Evolutionary conservation across 2,329 filamentous ascomycete genomes (phyloP).

Genomic region (Hymenoscyphus repandus): DNA sequence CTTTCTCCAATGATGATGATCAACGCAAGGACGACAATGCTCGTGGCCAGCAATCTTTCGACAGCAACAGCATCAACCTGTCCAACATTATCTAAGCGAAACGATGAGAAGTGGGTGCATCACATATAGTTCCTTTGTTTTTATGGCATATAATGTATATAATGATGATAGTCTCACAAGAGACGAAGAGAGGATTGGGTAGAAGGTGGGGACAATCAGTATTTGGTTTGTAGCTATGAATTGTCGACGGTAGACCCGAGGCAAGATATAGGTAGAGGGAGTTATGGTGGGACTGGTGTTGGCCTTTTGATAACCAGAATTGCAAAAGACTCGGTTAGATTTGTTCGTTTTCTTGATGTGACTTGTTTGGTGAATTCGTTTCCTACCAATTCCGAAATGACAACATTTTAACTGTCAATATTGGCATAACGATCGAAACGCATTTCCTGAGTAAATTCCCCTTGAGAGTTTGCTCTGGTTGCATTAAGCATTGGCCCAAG

Average conservation of each 20-base stretch:
- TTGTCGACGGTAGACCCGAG: slow-evolving; percentile 24
- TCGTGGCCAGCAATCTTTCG: not conserved
- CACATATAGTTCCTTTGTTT: not conserved
- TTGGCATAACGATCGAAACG: too few species aligned
- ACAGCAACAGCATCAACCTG: not conserved
- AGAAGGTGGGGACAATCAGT: slow-evolving; percentile 3
- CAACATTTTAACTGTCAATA: not conserved
- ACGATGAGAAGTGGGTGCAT: not conserved
- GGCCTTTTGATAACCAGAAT: slow-evolving; percentile 2
- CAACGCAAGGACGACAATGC: not conserved
- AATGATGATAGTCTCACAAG: slow-evolving; percentile 13
- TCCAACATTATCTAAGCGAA: slow-evolving; percentile 6
- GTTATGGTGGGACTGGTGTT: not conserved
- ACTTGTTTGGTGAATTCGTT: not conserved
- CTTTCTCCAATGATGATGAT: slow-evolving; percentile 4
- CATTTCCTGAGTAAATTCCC: not conserved
- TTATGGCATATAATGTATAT: slow-evolving; percentile 13
- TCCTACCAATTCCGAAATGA: not conserved
- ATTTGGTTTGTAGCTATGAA: not conserved
- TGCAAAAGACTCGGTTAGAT: slow-evolving; percentile 8
- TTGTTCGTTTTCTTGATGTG: not conserved
- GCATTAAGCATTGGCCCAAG: not conserved
- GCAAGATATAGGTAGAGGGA: slow-evolving; percentile 10
- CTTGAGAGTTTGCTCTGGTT: not conserved
- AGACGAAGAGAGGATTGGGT: slow-evolving; percentile 1